Conservation (phyloP, 495 filamentous ascomycete species). For the Astrocystis sublimbata region DNA sequence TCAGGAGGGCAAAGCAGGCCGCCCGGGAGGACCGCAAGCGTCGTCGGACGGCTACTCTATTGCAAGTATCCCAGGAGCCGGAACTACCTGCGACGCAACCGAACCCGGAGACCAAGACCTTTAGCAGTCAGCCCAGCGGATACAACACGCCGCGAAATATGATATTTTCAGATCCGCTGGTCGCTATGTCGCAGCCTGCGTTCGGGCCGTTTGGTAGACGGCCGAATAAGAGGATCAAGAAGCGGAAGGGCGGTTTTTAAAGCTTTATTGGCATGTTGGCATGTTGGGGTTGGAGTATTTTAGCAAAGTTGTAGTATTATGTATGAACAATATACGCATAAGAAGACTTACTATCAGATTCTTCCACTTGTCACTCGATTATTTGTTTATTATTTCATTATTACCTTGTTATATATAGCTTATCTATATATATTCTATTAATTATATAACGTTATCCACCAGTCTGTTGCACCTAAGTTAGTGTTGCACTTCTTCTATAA, state of each 20-base stretch:
- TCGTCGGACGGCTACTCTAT: constrained; percentile 27
- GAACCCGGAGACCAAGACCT: constrained; percentile 18
- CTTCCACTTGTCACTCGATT: no score
- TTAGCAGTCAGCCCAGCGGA: constrained; percentile 24
- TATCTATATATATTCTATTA: no score
- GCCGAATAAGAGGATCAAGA: constrained; percentile 34
- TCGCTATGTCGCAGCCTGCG: constrained; percentile 45
- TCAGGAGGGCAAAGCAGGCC: constrained; percentile 25
- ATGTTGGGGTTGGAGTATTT: not conserved
- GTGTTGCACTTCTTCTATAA: no score
- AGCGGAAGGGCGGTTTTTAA: constrained; percentile 32
- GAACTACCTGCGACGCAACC: constrained; percentile 33
- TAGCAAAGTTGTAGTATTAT: no score
- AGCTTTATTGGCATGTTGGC: not conserved
- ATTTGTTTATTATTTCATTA: no score
- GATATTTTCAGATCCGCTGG: constrained; percentile 20
- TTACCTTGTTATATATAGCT: no score
- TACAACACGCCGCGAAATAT: constrained; percentile 22
- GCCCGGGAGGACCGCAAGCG: constrained; percentile 30
- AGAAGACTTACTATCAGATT: no score
- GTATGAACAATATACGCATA: no score
- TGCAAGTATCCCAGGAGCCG: constrained; percentile 25
- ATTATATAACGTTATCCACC: no score
- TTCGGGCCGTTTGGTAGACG: constrained; percentile 39
- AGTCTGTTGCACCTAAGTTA: no score